Evolutionary conservation across 225 moss, liverwort and hornwort species (phyloP).

Genomic region (Thuidium tamariscinum): DNA sequence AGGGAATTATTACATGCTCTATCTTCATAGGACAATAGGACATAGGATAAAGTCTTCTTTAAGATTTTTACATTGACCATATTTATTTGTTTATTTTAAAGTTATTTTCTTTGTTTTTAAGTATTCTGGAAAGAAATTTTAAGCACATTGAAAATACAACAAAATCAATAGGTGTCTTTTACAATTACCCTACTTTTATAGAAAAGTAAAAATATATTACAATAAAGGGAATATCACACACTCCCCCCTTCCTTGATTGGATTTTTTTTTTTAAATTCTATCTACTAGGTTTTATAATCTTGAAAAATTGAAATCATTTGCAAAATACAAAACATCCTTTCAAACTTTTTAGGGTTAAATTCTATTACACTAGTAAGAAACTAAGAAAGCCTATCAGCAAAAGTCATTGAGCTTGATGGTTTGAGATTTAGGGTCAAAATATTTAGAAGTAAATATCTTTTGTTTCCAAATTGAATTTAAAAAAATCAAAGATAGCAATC

Average conservation of each 20-base stretch:
- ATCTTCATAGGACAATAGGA: neutral
- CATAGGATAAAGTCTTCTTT: too few species aligned
- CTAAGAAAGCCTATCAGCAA: fast-evolving
- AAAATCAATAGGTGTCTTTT: neutral
- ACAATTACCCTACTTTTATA: neutral
- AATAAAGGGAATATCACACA: neutral
- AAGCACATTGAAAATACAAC: fast-evolving
- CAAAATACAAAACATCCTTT: neutral
- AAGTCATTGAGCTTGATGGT: neutral
- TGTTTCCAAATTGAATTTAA: neutral
- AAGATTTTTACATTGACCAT: neutral
- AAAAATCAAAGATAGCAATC: neutral
- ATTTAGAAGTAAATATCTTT: neutral
- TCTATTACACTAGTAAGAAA: fast-evolving
- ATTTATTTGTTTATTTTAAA: neutral
- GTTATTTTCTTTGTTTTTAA: neutral
- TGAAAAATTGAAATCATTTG: too few species aligned
- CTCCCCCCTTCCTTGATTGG: fast-evolving
- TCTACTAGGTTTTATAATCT: fast-evolving
- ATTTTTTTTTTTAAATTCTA: neutral
- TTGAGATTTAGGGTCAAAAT: neutral
- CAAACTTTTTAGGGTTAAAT: neutral
- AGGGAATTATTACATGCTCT: neutral
- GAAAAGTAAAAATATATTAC: neutral
- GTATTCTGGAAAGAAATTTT: neutral